Evolutionary conservation across 495 filamentous ascomycete genomes (phyloP), one percentile per base, ranked within the genome.

Genomic region (Trichoderma gamsii): DNA sequence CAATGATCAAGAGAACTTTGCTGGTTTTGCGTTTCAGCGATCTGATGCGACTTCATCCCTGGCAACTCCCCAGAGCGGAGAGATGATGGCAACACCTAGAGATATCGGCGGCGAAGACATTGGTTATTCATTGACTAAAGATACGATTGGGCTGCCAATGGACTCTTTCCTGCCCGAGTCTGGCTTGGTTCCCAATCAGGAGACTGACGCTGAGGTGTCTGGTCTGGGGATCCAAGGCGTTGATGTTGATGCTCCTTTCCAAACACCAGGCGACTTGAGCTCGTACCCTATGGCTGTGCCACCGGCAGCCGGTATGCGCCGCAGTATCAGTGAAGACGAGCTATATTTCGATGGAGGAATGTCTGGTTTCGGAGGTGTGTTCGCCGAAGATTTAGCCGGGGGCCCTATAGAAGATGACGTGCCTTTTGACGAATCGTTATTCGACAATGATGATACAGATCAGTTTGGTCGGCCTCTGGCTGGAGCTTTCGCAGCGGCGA

Each of bases 341-440:
- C 76, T 95, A 52, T 95, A 95, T 72, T 95, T 90, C 69, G 88
- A 93, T 67, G 90, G 92, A 71, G 92, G 91, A 3, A 80, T 92
- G 59, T 78, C 77, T 2, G 78, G 82, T 7, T 89, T 90, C 71
- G 87, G 84, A 67, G 69, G 78, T 3, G 74, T 81, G 63, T 84
- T 84, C 64, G 71, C 73, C 1, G 81, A 84, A 12, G 80, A 78
- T 35, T 44, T 66, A 3, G 65, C 65, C 4, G 27, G 43, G 18
- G 13, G n/a, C 4, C 65, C 65, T 15, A 12, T 29, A 8, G 27
- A 32, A 8, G 27, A 32, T 32, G 84, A 86, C 49, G 79, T 79
- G 8, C 76, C 80, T 18, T 92, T 93, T 71, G 90, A 93, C 70
- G 90, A 93, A 72, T 91, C 89, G 29, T 84, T 92, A 38, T 92